phyloP scores from a whole-genome alignment of 1,139 yeast genomes.

The Yamadazyma aaseri region DNA sequence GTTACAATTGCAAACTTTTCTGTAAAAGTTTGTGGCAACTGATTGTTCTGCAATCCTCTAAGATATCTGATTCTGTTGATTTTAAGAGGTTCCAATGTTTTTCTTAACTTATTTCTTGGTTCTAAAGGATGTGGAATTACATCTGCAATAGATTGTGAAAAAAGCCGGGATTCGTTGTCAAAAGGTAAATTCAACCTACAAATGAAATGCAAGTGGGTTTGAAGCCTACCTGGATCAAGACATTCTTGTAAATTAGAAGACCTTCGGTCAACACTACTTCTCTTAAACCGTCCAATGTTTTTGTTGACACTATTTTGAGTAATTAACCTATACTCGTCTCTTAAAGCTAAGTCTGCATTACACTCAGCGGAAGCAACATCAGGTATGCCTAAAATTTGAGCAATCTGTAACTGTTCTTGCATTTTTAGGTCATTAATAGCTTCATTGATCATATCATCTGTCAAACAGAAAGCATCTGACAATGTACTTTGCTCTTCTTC shows the following conservation, averaged over 20 bases:
- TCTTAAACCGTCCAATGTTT: conserved; percentile 2
- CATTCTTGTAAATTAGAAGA: conserved; percentile 6
- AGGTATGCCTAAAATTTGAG: too few species aligned
- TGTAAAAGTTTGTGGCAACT: background rate
- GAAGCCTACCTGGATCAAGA: background rate
- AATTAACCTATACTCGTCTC: too few species aligned
- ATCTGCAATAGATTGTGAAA: conserved; percentile 5
- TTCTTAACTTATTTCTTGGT: background rate
- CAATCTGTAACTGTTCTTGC: too few species aligned
- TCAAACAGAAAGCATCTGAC: too few species aligned
- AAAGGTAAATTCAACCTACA: background rate
- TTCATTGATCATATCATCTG: too few species aligned
- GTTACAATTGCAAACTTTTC: conserved; percentile 3
- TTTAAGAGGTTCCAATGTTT: background rate
- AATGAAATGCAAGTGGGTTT: conserved; percentile 2
- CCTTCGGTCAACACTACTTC: background rate
- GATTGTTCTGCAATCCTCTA: conserved; percentile 3
- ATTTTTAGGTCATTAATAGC: too few species aligned
- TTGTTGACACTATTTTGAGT: conserved; percentile 2
- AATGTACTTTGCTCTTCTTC: too few species aligned
- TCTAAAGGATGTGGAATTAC: background rate
- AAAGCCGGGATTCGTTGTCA: background rate
- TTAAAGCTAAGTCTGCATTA: too few species aligned
- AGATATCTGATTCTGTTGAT: conserved; percentile 7
- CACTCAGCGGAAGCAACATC: too few species aligned